Evolutionary conservation across 129 eudicot species (phyloP).

Genomic region (Centrapalus pauciflorus): DNA sequence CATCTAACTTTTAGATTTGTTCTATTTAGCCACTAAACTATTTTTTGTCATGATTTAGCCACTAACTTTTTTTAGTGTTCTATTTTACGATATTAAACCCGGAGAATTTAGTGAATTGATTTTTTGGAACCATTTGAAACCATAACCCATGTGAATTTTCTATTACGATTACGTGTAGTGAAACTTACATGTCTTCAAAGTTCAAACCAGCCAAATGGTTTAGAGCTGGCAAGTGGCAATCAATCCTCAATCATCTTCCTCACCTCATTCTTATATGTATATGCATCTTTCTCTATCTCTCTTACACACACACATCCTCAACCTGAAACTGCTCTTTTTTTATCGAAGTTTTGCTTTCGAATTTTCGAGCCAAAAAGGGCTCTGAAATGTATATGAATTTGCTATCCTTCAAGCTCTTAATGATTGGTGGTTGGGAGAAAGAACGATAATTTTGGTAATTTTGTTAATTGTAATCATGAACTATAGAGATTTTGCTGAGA

Average conservation of each 20-base stretch:
- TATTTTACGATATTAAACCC: too few relatives aligned
- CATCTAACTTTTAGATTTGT: too few relatives aligned
- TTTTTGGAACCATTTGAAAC: too few relatives aligned
- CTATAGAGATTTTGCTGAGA: background rate
- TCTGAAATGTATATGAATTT: constrained; percentile 62
- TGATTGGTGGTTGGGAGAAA: constrained; percentile 65
- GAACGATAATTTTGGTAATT: constrained; percentile 50
- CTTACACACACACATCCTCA: too few relatives aligned
- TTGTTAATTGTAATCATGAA: too few relatives aligned
- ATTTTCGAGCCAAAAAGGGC: constrained; percentile 38
- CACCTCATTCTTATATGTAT: background rate
- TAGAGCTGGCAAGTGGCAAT: constrained; percentile 23
- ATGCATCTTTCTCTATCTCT: background rate
- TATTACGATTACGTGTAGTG: constrained; percentile 17
- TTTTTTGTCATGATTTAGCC: too few relatives aligned
- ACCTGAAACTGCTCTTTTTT: constrained; percentile 10
- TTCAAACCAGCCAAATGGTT: constrained; percentile 23
- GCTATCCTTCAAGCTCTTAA: constrained; percentile 32
- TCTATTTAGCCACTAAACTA: too few relatives aligned
- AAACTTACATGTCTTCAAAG: constrained; percentile 20
- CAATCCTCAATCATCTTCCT: constrained; percentile 20
- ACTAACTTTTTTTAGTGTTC: too few relatives aligned
- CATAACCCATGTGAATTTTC: constrained; percentile 29
- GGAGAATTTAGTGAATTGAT: too few relatives aligned
- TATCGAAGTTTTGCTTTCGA: background rate